Evolutionary conservation across 2,329 filamentous ascomycete genomes (phyloP), one percentile per base, ranked within the genome.

Genomic region (Sordariomycetes sp.): DNA sequence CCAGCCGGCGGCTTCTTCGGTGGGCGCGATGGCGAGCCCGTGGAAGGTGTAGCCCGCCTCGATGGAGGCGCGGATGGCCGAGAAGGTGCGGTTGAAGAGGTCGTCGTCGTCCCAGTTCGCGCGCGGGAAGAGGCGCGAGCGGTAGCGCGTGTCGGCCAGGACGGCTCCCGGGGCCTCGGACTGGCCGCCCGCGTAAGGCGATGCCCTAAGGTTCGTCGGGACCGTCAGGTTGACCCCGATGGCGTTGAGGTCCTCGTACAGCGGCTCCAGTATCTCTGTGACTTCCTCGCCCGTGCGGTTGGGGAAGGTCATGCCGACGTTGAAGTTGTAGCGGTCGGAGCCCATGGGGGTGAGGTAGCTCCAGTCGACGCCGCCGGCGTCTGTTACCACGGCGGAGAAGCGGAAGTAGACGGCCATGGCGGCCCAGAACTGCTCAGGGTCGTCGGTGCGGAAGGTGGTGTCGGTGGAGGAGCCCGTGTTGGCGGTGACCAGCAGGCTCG

Each of bases 221-320:
- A 55, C 54, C 18, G 11, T 35, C n/a, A 55, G 22, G 54, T 55
- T 18, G 56, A 69, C 59, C 54, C 62, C 62, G 52, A 68, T 60
- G n/a, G 25, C 56, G 7, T 59, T 59, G 12, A 68, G 60, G n/a
- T 63, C 60, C 22, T 62, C 57, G 20, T 70, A 64, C 4, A 82
- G 71, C 1, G 79, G 76, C 10, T 65, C 59, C 1, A 82, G 64
- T 6, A 77, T 69, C 1, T 62, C 65, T 4, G 71, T 65, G 2
- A 77, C 66, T 22, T 78, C 66, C 7, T 65, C 66, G 58, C 24
- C 55, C 53, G 58, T 62, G 32, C 22, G 53, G 50, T 61, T 59
- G 32, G 69, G 69, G 37, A 74, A 64, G 55, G 74, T 68, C 50
- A 71, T 67, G n/a, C 61, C 58, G 10, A 65, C 67, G 55, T 66